Conservation (phyloP, 2,329 filamentous ascomycete genomes). For the Penicillium sp. region DNA sequence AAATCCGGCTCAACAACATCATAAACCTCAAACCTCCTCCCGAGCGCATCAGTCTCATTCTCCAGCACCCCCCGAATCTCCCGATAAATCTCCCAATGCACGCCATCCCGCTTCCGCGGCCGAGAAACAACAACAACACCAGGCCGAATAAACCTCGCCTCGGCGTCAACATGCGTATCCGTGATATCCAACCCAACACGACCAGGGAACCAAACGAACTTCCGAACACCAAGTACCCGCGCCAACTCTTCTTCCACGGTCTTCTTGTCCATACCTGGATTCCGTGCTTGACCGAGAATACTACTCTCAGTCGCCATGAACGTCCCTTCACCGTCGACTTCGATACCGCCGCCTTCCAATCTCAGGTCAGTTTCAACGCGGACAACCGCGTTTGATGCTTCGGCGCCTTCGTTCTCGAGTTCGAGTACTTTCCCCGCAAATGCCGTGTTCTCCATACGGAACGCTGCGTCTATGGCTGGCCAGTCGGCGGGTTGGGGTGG, state of each 20-base stretch:
- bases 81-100: slow-evolving; percentile 26
- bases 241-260: slow-evolving; percentile 28
- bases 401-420: slow-evolving; percentile 10
- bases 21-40: slow-evolving; percentile 22
- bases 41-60: slow-evolving; percentile 23
- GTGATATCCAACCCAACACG: slow-evolving; percentile 32
- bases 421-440: slow-evolving; percentile 19
- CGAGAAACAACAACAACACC: slow-evolving; percentile 29
- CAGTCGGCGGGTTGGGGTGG: slow-evolving; percentile 8
- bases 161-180: slow-evolving; percentile 34
- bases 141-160: slow-evolving; percentile 27
- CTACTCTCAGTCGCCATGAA: slow-evolving; percentile 35
- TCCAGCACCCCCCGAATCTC: slow-evolving; percentile 25
- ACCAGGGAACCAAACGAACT: slow-evolving; percentile 36
- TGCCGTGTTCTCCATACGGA: slow-evolving; percentile 15
- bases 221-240: slow-evolving; percentile 28
- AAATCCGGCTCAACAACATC: slow-evolving; percentile 31
- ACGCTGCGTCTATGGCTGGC: slow-evolving; percentile 16
- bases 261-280: slow-evolving; percentile 22
- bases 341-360: slow-evolving; percentile 35
- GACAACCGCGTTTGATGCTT: slow-evolving; percentile 7
- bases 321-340: slow-evolving; percentile 36
- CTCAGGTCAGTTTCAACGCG: slow-evolving; percentile 22
- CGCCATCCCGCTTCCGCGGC: slow-evolving; percentile 17
- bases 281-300: slow-evolving; percentile 31